Percentiles rank a stretch among this genome's conserved stretches.
phyloP scores from a whole-genome alignment of 192 early-diverging fungal genomes.

The Coemansia sp. region DNA sequence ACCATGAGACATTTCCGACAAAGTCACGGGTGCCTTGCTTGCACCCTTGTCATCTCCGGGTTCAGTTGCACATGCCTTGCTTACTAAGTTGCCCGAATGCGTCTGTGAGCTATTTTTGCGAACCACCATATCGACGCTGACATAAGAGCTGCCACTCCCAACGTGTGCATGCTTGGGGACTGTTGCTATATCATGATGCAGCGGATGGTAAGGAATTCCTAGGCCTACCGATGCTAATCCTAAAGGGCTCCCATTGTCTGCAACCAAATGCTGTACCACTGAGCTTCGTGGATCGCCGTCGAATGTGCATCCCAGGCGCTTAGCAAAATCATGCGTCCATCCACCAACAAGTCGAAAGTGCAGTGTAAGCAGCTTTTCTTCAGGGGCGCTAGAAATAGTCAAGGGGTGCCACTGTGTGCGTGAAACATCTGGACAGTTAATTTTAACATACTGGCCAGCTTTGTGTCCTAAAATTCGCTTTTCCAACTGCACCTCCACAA shows the following conservation, averaged over 20 bases:
- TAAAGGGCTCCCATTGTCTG: neutral
- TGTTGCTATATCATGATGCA: slow-evolving; percentile 31
- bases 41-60: slow-evolving; percentile 10
- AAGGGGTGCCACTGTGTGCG: slow-evolving; percentile 77
- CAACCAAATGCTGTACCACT: slow-evolving; percentile 8
- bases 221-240: neutral
- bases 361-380: slow-evolving; percentile 72
- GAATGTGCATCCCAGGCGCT: slow-evolving; percentile 65
- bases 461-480: slow-evolving; percentile 53
- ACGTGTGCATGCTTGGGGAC: slow-evolving; percentile 26
- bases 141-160: slow-evolving; percentile 32
- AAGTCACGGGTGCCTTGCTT: slow-evolving; percentile 25
- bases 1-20: neutral
- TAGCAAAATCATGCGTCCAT: slow-evolving; percentile 65
- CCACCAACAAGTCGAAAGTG: slow-evolving; percentile 77
- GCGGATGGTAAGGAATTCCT: slow-evolving; percentile 33
- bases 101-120: no score
- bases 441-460: slow-evolving; percentile 76
- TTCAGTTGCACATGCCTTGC: neutral
- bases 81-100: neutral
- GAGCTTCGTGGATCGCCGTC: slow-evolving; percentile 26
- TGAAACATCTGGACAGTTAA: slow-evolving; percentile 70
- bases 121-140: slow-evolving; percentile 35
- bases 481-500: slow-evolving; percentile 70
- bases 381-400: slow-evolving; percentile 71